These are phyloP conservation scores for Gossypium schwendimanii DNA, from an alignment of 441 rosid species.

Conservation along the genomic window DNA sequence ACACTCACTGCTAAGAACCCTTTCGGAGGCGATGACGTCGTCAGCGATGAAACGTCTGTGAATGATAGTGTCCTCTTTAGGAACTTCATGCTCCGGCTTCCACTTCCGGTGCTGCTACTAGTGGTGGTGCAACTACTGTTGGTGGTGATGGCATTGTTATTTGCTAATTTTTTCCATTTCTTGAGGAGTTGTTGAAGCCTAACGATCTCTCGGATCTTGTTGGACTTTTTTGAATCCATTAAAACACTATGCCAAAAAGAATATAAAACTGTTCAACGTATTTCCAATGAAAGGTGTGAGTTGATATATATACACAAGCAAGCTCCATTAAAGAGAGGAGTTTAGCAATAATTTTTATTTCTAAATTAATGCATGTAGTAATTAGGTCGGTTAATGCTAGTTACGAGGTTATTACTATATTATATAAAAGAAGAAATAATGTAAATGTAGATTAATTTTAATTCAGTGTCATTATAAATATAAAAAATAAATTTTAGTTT, in stretches of 20 bases:
- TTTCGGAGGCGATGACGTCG: slow-evolving; percentile 26
- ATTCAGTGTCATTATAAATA: no score
- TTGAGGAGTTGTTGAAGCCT: slow-evolving; percentile 76
- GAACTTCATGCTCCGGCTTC: slow-evolving; percentile 39
- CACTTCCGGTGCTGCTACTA: neutral
- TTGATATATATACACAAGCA: neutral
- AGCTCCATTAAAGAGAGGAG: neutral
- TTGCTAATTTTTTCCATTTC: slow-evolving; percentile 85
- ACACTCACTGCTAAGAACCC: slow-evolving; percentile 44
- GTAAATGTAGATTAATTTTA: no score
- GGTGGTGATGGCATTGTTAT: slow-evolving; percentile 28
- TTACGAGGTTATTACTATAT: no score
- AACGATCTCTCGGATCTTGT: slow-evolving; percentile 76
- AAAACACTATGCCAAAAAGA: neutral
- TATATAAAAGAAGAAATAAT: no score
- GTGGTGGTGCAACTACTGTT: slow-evolving; percentile 5
- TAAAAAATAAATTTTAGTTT: no score
- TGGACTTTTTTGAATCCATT: slow-evolving; percentile 34
- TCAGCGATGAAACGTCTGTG: slow-evolving; percentile 23
- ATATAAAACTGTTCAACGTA: no score
- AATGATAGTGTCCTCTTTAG: slow-evolving; percentile 44
- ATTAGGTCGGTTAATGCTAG: no score
- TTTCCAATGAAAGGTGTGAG: neutral
- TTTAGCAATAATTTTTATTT: neutral
- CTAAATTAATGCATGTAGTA: no score